Evolutionary conservation across 1,284 basidiomycete genomes (phyloP), one percentile per base, ranked within the genome.

Genomic region (Ustilago curta): DNA sequence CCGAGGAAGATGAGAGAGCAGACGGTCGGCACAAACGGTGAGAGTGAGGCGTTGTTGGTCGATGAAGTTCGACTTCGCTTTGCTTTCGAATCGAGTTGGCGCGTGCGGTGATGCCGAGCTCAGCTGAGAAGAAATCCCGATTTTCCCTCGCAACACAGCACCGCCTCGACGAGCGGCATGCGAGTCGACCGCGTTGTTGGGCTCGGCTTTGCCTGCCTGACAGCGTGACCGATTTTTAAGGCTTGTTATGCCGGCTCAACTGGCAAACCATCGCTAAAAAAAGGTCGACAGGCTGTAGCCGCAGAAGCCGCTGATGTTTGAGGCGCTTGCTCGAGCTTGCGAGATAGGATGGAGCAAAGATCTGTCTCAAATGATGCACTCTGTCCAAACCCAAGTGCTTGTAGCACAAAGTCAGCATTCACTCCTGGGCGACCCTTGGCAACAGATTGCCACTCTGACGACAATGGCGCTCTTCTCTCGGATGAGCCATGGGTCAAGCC

Each of bases 61-160:
- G 8, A 9, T 35, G 32, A 21, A 19, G 48, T 35, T 19, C 49
- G 45, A 39, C 35, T 58, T 40, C 6, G 44, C 7, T 57, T 35
- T 14, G 44, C 25, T 12, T 52, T 31, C 7, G 44, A 4, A 51
- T 31, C 7, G 44, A 4, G 56, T 59, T 65, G 63, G 63, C 52
- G 63, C 63, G 63, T 65, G 63, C 63, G 63, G 55, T 44, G 37
- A 35, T 4, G 18, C 49, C 18, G 54, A 64, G 50, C 54, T 27
- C 49, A 58, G 55, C 54, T 59, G 51, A 59, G 52, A 55, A 56
- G 29, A 39, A 31, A 31, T 35, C 39, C 16, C 11, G 18, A 0
- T 27, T 27, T 23, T 44, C 27, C 21, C 9, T 37, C 21, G 37
- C 47, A 48, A 8, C 43, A 51, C 21, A 39, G 35, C 48, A 50